Evolutionary conservation across 2,329 filamentous ascomycete species (phyloP).

Genomic region (Paraphoma sp.): DNA sequence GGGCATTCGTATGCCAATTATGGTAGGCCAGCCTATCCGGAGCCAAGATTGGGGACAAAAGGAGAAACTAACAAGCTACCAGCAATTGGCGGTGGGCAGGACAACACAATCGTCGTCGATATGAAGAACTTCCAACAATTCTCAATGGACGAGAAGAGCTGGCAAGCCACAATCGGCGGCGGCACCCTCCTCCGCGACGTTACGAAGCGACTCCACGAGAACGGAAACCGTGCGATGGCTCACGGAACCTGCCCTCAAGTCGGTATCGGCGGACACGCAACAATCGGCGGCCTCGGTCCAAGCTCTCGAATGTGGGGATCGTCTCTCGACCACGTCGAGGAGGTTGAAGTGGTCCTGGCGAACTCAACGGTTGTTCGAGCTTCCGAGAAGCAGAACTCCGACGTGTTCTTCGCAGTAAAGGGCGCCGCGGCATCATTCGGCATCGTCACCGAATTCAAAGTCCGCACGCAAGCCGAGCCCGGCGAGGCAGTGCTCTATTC

Average conservation of each 20-base stretch:
- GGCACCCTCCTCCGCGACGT: conserved; percentile 57
- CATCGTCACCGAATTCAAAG: conserved; percentile 50
- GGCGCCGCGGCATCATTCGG: conserved; percentile 53
- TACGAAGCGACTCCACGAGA: conserved; percentile 42
- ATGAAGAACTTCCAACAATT: conserved; percentile 57
- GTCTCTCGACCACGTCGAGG: conserved; percentile 43
- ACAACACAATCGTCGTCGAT: conserved; percentile 58
- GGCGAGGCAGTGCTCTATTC: conserved; percentile 40
- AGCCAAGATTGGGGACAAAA: no score
- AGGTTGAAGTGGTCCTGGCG: conserved; percentile 49
- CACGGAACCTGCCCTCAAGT: conserved; percentile 54
- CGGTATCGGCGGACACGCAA: conserved; percentile 46
- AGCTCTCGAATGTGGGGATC: conserved; percentile 42
- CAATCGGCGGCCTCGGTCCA: conserved; percentile 45
- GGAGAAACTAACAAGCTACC: no score
- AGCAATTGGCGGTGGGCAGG: conserved; percentile 47
- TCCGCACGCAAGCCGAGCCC: conserved; percentile 45
- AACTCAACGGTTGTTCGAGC: conserved; percentile 49
- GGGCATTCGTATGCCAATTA: conserved; percentile 68
- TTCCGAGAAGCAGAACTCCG: conserved; percentile 42
- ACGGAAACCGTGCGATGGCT: conserved; percentile 52
- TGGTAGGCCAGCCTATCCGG: conserved; percentile 15
- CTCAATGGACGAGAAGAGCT: conserved; percentile 50
- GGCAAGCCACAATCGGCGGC: conserved; percentile 56
- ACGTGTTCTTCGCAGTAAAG: conserved; percentile 52